Evolutionary conservation across 2,329 filamentous ascomycete genomes (phyloP).

Genomic region (Ceratocystis ficicola): DNA sequence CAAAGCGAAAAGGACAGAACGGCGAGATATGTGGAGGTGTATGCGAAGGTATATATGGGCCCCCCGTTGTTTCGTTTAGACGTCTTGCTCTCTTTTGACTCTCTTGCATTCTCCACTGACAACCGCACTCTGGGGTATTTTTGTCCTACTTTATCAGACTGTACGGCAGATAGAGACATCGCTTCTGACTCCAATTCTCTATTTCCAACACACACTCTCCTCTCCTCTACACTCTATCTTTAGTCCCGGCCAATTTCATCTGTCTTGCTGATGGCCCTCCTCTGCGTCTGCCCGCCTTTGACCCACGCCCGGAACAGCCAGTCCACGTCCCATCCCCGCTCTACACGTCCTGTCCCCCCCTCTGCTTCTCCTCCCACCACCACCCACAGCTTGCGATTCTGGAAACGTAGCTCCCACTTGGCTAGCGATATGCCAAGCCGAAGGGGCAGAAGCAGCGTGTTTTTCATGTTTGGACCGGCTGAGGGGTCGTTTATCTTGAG

Average conservation of each 20-base stretch:
- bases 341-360: background rate
- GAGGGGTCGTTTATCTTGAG: conserved; percentile 16
- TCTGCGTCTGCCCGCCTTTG: background rate
- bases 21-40: too few relatives aligned
- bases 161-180: background rate
- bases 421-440: conserved; percentile 3
- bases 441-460: conserved; percentile 13
- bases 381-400: background rate
- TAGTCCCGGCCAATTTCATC: background rate
- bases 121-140: too few relatives aligned
- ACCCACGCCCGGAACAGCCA: background rate
- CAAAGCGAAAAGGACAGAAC: too few relatives aligned
- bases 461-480: conserved; percentile 19
- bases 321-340: background rate
- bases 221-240: background rate
- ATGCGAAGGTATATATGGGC: too few relatives aligned
- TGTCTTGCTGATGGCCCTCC: background rate
- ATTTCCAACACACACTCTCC: background rate
- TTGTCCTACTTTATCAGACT: too few relatives aligned
- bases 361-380: background rate
- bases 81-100: too few relatives aligned
- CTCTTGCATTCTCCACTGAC: too few relatives aligned
- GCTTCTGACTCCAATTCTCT: background rate
- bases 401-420: background rate
- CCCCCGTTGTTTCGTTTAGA: too few relatives aligned